phyloP scores from a whole-genome alignment of 805 yeast species.

The Metschnikowia colocasiae region DNA sequence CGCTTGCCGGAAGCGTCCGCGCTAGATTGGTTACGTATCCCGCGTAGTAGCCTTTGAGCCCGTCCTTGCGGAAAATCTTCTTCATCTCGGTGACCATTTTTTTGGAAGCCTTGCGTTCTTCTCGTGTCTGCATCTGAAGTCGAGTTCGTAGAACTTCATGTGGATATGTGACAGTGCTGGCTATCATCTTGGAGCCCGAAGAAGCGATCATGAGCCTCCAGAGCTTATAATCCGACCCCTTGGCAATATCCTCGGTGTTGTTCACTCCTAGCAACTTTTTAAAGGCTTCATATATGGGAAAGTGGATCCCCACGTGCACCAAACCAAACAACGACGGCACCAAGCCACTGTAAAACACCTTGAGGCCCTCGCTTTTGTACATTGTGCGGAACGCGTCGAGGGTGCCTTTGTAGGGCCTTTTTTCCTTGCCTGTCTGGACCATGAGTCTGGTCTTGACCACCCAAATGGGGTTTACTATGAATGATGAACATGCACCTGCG shows the following conservation, averaged over 20 bases:
- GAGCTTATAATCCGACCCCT: conserved; percentile 16
- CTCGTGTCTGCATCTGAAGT: conserved; percentile 61
- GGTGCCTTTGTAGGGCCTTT: conserved; percentile 64
- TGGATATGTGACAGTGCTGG: conserved; percentile 86
- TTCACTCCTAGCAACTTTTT: conserved; percentile 38
- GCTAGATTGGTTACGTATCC: conserved; percentile 84
- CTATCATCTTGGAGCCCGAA: conserved; percentile 79
- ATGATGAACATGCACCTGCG: conserved; percentile 85
- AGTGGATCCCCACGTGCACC: conserved; percentile 91
- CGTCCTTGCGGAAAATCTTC: conserved; percentile 59
- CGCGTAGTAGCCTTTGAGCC: conserved; percentile 78
- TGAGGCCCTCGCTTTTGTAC: conserved; percentile 73
- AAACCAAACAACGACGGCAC: conserved; percentile 89
- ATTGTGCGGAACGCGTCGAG: conserved; percentile 79
- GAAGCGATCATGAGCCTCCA: conserved; percentile 54
- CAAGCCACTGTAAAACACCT: conserved; percentile 83
- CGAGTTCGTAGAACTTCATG: conserved; percentile 93
- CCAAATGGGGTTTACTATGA: conserved; percentile 93
- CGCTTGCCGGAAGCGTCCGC: conserved; percentile 91
- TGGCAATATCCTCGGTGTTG: conserved; percentile 12
- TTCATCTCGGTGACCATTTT: conserved; percentile 31
- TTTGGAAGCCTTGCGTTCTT: conserved; percentile 19
- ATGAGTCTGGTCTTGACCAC: conserved; percentile 92
- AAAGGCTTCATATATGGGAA: conserved; percentile 85
- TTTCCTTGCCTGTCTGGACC: conserved; percentile 61